These are phyloP conservation scores for Raffaelea albimanens DNA, from an alignment of 2,329 filamentous ascomycete species.

Conservation along the genomic window DNA sequence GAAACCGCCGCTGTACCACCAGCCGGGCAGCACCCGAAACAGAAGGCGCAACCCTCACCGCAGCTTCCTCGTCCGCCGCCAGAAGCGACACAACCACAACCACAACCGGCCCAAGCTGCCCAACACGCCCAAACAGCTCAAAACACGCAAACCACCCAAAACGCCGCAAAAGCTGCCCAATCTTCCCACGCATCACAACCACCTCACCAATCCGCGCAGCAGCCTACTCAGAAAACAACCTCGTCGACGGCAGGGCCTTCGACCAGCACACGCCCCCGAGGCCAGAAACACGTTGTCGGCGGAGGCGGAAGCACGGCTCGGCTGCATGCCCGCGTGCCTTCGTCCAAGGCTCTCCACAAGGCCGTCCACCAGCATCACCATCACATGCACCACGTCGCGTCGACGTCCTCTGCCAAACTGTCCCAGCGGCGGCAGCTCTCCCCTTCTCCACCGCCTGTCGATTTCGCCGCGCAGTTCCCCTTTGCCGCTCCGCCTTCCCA, in stretches of 20 bases:
- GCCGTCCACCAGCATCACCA: conserved; percentile 3
- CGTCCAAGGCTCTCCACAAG: conserved; percentile 42
- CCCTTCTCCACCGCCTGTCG: conserved; percentile 26
- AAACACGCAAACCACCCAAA: not conserved
- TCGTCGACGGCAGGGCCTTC: conserved; percentile 18
- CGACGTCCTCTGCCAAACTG: conserved; percentile 17
- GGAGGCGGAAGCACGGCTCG: conserved; percentile 27
- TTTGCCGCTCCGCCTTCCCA: conserved; percentile 6
- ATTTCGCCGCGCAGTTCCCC: conserved; percentile 17
- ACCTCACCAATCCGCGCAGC: not conserved
- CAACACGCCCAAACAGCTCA: not conserved
- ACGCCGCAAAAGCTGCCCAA: not conserved
- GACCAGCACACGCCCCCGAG: conserved; percentile 22
- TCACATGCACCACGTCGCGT: conserved; percentile 16
- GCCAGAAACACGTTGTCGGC: conserved; percentile 34
- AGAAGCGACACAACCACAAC: not conserved
- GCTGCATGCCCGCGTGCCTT: conserved; percentile 42
- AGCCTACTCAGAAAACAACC: not conserved
- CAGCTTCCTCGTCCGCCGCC: conserved; percentile 1
- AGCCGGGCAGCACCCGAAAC: not conserved
- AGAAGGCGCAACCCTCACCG: not conserved
- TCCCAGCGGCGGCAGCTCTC: conserved; percentile 26
- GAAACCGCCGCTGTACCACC: too few species aligned
- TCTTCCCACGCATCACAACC: not conserved
- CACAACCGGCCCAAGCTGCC: not conserved